Evolutionary conservation across 2,329 filamentous ascomycete genomes (phyloP), one percentile per base, ranked within the genome.

Genomic region (Apiospora phragmitis): DNA sequence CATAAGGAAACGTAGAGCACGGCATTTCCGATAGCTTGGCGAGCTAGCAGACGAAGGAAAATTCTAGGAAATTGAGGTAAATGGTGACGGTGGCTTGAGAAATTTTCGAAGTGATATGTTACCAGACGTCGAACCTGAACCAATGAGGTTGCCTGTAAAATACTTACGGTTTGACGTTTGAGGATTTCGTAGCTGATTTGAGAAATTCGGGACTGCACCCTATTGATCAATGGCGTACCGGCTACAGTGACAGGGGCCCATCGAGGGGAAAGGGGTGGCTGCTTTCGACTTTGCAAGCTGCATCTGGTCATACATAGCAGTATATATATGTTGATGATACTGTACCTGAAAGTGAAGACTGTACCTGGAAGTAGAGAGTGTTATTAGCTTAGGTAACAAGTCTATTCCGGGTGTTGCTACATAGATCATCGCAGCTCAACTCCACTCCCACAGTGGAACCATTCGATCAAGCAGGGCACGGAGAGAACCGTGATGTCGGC

Each of bases 1-100:
- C 26, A 32, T 32, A 38, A 12, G 55, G 21, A 62, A n/a, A 32
- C 16, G 18, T 35, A 62, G 5, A 38, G 55, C 55, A 62, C 55
- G 29, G 55, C 32, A 62, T 62, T 38, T 62, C 55, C 55, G 55
- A 38, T 62, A 62, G 55, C 32, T 62, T 35, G 55, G 55, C 55
- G 4, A 59, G 29, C 29, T 59, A 59, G 29, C 18, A 35, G 26
- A 21, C 51, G 32, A 14, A 59, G 51, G 26, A 35, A 35, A 32
- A 35, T 59, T 59, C 29, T 18, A 59, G 51, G 29, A 35, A 21
- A 59, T 59, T 7, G 18, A 32, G 51, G 29, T n/a, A 38, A 62
- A 62, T 38, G 32, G 29, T 18, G 32, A 5, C 32, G 21, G 55
- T n/a, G 55, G 21, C 32, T 62, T 62, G 21, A 21, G 55, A 35